These are phyloP conservation scores for Aspergillus costaricaensis DNA, from an alignment of 2,329 filamentous ascomycete species.

Conservation along the genomic window DNA sequence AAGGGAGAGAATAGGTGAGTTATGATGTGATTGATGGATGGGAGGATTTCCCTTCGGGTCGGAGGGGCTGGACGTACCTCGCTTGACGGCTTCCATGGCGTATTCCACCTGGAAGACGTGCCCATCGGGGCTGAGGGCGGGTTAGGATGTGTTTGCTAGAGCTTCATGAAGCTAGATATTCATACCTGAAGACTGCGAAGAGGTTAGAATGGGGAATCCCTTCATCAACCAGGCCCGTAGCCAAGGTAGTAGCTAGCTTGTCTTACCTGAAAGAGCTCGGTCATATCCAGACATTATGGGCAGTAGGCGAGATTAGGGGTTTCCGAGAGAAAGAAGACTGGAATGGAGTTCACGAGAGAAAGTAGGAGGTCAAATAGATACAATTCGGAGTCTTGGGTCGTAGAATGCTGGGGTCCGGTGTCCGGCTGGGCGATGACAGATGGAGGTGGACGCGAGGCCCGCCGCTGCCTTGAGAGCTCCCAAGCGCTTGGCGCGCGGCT, in stretches of 20 bases:
- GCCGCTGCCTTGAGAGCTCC: constrained; percentile 31
- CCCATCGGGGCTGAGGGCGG: constrained; percentile 79
- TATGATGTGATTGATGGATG: constrained; percentile 10
- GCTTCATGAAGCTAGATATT: constrained; percentile 4
- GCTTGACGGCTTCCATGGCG: constrained; percentile 96
- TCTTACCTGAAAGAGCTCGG: constrained; percentile 94
- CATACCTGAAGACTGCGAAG: constrained; percentile 76
- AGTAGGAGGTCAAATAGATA: constrained; percentile 8
- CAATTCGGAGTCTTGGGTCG: constrained; percentile 20
- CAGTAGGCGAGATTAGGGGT: constrained; percentile 1
- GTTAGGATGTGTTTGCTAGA: constrained; percentile 48
- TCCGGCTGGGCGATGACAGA: constrained; percentile 28
- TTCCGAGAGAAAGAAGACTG: constrained; percentile 8
- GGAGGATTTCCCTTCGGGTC: constrained; percentile 11
- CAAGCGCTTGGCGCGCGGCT: constrained; percentile 30
- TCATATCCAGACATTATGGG: constrained; percentile 85
- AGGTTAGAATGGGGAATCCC: constrained; percentile 43
- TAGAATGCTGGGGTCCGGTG: constrained; percentile 16
- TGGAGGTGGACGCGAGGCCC: constrained; percentile 30
- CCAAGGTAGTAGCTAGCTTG: constrained; percentile 32
- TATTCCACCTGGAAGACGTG: constrained; percentile 99
- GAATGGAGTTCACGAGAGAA: constrained; percentile 7
- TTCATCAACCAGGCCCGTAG: constrained; percentile 19
- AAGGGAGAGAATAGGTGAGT: constrained; percentile 23
- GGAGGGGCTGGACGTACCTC: constrained; percentile 62